Evolutionary conservation across 768 basidiomycete species (phyloP), one percentile per base, ranked within the genome.

Genomic region (Calocera cornea): DNA sequence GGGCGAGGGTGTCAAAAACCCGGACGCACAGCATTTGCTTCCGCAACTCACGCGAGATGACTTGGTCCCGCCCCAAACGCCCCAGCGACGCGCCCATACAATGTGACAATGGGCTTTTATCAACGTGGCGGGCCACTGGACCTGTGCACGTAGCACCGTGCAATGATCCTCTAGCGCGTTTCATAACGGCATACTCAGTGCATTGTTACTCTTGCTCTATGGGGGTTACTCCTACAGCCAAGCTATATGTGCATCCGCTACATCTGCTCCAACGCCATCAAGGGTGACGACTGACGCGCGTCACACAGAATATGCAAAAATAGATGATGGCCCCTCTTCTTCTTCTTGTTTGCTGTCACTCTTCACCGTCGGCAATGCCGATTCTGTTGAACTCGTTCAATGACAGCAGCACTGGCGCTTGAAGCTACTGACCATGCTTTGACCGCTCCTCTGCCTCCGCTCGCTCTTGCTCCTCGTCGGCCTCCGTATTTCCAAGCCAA

Each of bases 1-100:
- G 54, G 54, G 27, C 27, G 14, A 2, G 24, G 27, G 54, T 60
- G 54, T 60, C 54, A 60, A 60, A 60, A 60, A 60, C 54, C 54
- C 54, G 54, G 54, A 60, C 19, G 54, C 54, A 60, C 54, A 29
- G 54, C 54, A 60, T 60, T 60, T 60, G 54, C 24, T 60, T 60
- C 54, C 54, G 54, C 31, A 29, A 29, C 31, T 60, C 54, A 60
- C 54, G 31, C 24, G 24, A 47, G 44, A 60, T 60, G 54, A 60
- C 54, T 60, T 60, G 54, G 31, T 60, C 54, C 54, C 54, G 54
- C 31, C 5, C 54, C 2, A 60, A 60, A 60, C 54, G 54, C 31
- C 54, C 31, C 54, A 60, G 44, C 44, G 24, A 60, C 27, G 54
- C 54, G 54, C 54, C 44, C 44, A 17, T 8, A 17, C 44, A 47